Evolutionary conservation across 2,329 filamentous ascomycete species (phyloP).

Genomic region (Ilyonectria mors-panacis): DNA sequence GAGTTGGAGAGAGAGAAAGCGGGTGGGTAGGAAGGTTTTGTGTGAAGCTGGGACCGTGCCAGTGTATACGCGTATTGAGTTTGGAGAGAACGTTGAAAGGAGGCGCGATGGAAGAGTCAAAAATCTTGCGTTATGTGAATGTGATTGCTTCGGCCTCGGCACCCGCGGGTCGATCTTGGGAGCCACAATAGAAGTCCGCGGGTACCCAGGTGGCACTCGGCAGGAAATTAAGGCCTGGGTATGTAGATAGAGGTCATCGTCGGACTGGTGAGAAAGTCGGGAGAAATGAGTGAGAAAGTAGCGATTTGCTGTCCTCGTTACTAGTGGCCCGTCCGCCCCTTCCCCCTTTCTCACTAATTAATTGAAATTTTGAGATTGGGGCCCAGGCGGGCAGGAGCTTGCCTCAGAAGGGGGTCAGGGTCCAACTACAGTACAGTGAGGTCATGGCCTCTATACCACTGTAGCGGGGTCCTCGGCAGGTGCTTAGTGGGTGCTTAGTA

Average conservation of each 20-base stretch:
- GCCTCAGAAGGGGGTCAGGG: background rate
- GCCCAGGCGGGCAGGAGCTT: background rate
- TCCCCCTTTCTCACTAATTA: background rate
- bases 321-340: background rate
- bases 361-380: background rate
- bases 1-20: no score
- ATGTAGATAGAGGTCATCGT: background rate
- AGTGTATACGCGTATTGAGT: background rate
- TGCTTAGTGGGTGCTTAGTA: no score
- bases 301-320: background rate
- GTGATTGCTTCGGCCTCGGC: conserved; percentile 2
- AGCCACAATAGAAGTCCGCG: no score
- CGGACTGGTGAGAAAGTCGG: background rate
- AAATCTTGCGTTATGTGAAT: background rate
- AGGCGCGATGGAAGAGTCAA: no score
- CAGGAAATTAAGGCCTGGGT: background rate
- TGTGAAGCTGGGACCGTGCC: no score
- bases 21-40: no score
- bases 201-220: background rate
- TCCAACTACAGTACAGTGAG: background rate
- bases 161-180: background rate
- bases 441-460: no score
- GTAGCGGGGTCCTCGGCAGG: no score
- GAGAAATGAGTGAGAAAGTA: background rate
- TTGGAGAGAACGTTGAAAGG: background rate